Conservation (phyloP, 345 rosid genomes). For the Hevea brasiliensis region DNA sequence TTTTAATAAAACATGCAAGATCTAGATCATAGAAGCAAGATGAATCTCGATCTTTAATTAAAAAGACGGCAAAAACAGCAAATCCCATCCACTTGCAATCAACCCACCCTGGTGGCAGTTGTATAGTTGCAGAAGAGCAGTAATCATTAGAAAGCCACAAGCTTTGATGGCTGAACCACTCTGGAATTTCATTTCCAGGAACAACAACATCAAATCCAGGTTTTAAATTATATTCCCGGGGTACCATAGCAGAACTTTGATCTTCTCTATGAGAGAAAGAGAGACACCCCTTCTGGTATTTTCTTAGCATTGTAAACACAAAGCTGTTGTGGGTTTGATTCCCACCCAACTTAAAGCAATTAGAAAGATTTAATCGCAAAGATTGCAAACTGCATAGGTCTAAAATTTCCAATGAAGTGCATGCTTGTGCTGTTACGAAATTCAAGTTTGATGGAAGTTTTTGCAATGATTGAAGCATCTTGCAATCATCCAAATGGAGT, state of each 20-base stretch:
- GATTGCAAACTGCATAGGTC: neutral
- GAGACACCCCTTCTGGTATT: neutral
- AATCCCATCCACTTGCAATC: conserved; percentile 8
- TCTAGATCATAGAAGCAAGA: neutral
- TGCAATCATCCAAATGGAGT: conserved; percentile 17
- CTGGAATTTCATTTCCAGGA: conserved; percentile 21
- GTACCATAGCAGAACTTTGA: no score
- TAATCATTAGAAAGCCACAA: neutral
- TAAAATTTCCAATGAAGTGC: conserved; percentile 7
- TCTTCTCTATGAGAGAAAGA: neutral
- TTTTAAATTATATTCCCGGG: neutral
- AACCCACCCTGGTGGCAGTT: neutral
- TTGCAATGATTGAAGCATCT: conserved; percentile 16
- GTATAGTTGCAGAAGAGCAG: neutral
- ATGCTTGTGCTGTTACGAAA: neutral
- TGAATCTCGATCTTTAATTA: neutral
- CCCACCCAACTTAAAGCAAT: conserved; percentile 7
- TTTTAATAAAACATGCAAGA: neutral
- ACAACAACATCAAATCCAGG: conserved; percentile 3
- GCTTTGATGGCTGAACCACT: conserved; percentile 14
- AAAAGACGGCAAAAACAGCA: neutral
- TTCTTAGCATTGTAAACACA: neutral
- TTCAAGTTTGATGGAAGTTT: conserved; percentile 14
- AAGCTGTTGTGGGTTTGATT: neutral
- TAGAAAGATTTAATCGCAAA: neutral